phyloP scores from a whole-genome alignment of 768 basidiomycete species.

The Suillus clintonianus region DNA sequence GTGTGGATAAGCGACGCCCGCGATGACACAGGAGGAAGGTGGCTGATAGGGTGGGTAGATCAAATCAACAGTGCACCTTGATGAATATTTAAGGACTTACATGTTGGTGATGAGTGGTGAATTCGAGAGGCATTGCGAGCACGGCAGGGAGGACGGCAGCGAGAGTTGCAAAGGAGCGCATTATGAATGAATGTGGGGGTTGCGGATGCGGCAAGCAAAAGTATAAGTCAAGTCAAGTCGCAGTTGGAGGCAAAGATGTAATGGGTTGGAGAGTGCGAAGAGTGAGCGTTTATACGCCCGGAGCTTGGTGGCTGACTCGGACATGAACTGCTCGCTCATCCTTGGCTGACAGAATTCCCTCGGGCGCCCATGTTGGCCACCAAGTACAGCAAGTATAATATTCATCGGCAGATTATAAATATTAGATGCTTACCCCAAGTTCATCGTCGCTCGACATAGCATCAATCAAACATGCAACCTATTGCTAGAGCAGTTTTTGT shows the following conservation, averaged over 20 bases:
- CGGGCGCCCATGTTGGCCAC: too few relatives aligned
- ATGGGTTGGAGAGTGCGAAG: background rate
- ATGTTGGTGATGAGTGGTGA: background rate
- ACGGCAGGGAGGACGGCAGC: constrained; percentile 19
- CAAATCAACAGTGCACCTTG: background rate
- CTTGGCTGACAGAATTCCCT: background rate
- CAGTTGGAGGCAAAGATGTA: background rate
- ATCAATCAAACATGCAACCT: too few relatives aligned
- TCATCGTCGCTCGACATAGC: too few relatives aligned
- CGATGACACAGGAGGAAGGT: constrained; percentile 24
- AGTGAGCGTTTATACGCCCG: background rate
- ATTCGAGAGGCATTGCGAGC: constrained; percentile 18
- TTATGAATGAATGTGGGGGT: constrained; percentile 15
- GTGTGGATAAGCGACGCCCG: constrained; percentile 25
- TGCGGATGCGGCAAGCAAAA: background rate
- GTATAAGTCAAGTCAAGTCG: background rate
- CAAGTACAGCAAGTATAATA: too few relatives aligned
- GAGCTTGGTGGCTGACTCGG: background rate
- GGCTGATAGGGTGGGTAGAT: constrained; percentile 7
- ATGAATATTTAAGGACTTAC: background rate
- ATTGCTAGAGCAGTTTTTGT: too few relatives aligned
- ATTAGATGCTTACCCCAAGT: too few relatives aligned
- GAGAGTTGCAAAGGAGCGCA: constrained; percentile 19
- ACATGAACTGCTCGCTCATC: background rate
- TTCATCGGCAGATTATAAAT: too few relatives aligned